Base-by-base conservation (phyloP, 495 filamentous ascomycete species). In the Endocarpon pusillum region DNA sequence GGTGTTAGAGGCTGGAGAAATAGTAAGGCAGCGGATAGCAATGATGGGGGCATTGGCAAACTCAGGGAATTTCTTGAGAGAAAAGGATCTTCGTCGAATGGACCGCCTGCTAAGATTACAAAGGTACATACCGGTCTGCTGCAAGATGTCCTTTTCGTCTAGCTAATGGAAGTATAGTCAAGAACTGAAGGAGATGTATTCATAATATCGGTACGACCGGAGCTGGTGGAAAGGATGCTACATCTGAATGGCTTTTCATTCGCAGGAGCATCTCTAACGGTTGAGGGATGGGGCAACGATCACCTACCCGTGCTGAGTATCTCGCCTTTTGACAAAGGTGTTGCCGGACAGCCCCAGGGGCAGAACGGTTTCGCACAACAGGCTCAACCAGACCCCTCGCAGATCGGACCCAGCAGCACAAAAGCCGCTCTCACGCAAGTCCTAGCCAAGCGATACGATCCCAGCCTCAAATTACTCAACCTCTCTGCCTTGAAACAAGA, bases 111-210 rank as follows among this genome's bases (percentile, higher is more conserved):
- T 39, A 80, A 61, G 49, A 76, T 92, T 38, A 76, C 69, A 62
- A 85, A 85, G 76, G 84, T 93, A 82, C 70, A 73, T 75, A 54
- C 61, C n/a, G n/a, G n/a, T n/a, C n/a, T n/a, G n/a, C n/a, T n/a
- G n/a, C n/a, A n/a, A n/a, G 61, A 59, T 54, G 58, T 61, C 54
- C 58, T 58, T 55, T 59, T 63, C 55, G 58, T 65, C 71, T 71
- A 69, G 64, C 78, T 85, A 78, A 83, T 71, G 49, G 67, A 64
- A 46, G n/a, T 56, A 45, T 71, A 85, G 79, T 78, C 74, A 54
- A 65, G 68, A 40, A 55, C 72, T 45, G 66, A 75, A 53, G 76
- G 76, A 52, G 74, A 81, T 48, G 62, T 60, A 43, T 59, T 84
- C 29, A 69, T 79, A 44, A 67, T 79, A 23, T 72, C 61, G 39